Evolutionary conservation across 805 yeast genomes (phyloP), one percentile per base, ranked within the genome.

Genomic region (Lipomyces spencermartinsiae): DNA sequence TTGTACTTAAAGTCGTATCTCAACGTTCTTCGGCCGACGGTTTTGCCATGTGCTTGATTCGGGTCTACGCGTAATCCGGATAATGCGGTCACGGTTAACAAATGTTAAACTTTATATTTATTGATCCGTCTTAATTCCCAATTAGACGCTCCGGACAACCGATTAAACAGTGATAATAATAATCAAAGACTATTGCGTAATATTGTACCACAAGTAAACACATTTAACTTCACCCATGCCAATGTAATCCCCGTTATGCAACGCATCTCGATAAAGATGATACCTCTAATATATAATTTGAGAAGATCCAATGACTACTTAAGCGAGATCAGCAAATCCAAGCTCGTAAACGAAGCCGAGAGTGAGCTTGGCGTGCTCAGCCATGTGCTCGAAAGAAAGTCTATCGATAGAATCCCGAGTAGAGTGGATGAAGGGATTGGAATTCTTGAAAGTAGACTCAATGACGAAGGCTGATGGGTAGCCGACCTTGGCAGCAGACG

Each of bases 401-500:
- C 90, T 82, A 74, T 93, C 97, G 65, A 94, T 76, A 1, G 97
- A 92, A 76, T 94, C 99, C 78, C 85, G 77, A 0, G 87, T 83
- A 54, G 90, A 84, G 79, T 94, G 99, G 71, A 93, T 89, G 75
- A 82, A 89, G 58, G 88, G 89, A 78, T 87, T 88, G 2, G 87
- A 83, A 70, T 83, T 82, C 64, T 85, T 83, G 77, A 92, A 84
- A 66, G 85, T 89, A 57, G 92, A 84, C 78, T 95, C 99, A 71
- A 90, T 86, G 58, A 92, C 90, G 78, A 92, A 91, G 39, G 92
- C 86, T 9, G 92, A 85, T 4, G 98, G 98, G 78, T 83, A 92
- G 0, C 98, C 98, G 74, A 85, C 86, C 76, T 89, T 87, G 62
- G 87, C 78, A 0, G 97, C 97, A 59, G 96, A 87, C 4, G 95